A percentile compares a stretch with the other conserved stretches of the same genome.
Evolutionary conservation across 2,329 filamentous ascomycete species (phyloP).

Genomic region (Penicillium janthinellum): DNA sequence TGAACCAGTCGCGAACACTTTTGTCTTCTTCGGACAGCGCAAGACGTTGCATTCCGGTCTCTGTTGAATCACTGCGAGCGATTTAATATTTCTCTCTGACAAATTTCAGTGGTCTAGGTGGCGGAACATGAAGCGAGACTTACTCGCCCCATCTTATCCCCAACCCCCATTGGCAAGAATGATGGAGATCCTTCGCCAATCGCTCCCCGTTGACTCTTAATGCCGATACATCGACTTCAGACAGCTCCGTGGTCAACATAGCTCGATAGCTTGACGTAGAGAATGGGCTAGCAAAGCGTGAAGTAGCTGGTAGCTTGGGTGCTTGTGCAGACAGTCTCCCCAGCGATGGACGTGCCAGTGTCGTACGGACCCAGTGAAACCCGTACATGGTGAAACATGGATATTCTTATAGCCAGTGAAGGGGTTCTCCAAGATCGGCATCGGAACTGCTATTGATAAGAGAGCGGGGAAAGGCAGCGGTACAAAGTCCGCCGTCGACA

Average conservation of each 20-base stretch:
- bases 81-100: neutral
- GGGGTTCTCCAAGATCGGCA: neutral
- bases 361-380: neutral
- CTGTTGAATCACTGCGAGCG: slow-evolving; percentile 48
- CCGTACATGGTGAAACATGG: slow-evolving; percentile 1
- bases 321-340: neutral
- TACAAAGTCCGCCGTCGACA: slow-evolving; percentile 14
- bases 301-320: neutral
- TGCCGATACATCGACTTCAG: slow-evolving; percentile 53
- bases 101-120: neutral
- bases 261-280: slow-evolving; percentile 20
- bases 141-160: slow-evolving; percentile 70
- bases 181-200: slow-evolving; percentile 65
- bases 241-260: slow-evolving; percentile 49
- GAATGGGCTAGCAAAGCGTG: slow-evolving; percentile 7
- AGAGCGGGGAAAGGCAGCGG: slow-evolving; percentile 19
- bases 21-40: slow-evolving; percentile 72
- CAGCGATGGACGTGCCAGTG: slow-evolving; percentile 1
- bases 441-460: slow-evolving; percentile 16
- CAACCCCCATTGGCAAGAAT: slow-evolving; percentile 67
- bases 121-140: slow-evolving; percentile 34
- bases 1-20: slow-evolving; percentile 74
- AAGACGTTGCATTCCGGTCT: slow-evolving; percentile 77
- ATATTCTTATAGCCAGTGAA: slow-evolving; percentile 11
- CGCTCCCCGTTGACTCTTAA: slow-evolving; percentile 62